These are phyloP conservation scores for Filosporella fistucella DNA, from an alignment of 495 filamentous ascomycete species.

Conservation along the genomic window DNA sequence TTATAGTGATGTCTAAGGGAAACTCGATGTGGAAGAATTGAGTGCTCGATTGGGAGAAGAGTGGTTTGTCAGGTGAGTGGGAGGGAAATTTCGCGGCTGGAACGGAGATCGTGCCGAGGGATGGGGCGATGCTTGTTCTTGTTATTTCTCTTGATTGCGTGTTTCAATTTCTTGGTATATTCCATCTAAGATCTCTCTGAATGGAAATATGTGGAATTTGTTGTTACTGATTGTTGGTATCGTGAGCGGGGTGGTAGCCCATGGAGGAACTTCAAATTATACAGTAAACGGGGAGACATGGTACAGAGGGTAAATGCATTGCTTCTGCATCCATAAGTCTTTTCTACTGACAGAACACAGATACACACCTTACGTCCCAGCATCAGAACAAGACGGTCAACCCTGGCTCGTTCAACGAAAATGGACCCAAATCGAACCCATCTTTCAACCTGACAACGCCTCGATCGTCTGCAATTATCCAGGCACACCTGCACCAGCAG, in stretches of 20 bases:
- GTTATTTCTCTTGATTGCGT: too few species aligned
- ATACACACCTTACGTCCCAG: slow-evolving; percentile 34
- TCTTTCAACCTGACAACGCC: slow-evolving; percentile 32
- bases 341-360: slow-evolving; percentile 16
- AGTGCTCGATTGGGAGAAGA: too few species aligned
- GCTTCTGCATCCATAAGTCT: neutral
- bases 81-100: too few species aligned
- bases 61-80: too few species aligned
- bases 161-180: too few species aligned
- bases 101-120: too few species aligned
- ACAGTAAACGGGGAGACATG: slow-evolving; percentile 43
- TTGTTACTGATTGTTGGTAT: too few species aligned
- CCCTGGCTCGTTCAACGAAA: slow-evolving; percentile 39
- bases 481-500: slow-evolving; percentile 32
- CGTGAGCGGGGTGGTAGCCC: slow-evolving; percentile 25
- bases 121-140: too few species aligned
- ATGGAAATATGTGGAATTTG: too few species aligned
- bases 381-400: slow-evolving; percentile 31
- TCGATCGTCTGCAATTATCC: slow-evolving; percentile 40
- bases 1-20: too few species aligned
- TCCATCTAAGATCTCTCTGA: too few species aligned
- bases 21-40: too few species aligned
- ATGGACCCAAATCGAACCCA: slow-evolving; percentile 40
- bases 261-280: slow-evolving; percentile 44
- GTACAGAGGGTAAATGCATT: slow-evolving; percentile 38